Percentiles rank a stretch among this genome's conserved stretches.
Evolutionary conservation across 495 filamentous ascomycete species (phyloP).

Genomic region (Lindgomyces ingoldianus): DNA sequence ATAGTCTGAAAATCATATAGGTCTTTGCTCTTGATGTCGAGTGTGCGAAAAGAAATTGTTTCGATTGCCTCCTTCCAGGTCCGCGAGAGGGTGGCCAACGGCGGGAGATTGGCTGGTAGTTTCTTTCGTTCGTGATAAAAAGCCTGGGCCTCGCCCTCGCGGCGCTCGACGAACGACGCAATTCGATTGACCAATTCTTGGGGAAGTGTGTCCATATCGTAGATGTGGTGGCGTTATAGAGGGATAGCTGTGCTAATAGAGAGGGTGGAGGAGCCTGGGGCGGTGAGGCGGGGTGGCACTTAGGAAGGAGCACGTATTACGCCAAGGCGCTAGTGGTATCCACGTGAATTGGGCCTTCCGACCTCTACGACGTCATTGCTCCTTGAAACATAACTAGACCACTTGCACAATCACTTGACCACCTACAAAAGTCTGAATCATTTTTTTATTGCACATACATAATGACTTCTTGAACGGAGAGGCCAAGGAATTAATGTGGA

Average conservation of each 20-base stretch:
- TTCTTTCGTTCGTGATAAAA: background rate
- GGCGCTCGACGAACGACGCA: background rate
- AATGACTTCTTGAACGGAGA: no score
- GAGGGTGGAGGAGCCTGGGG: background rate
- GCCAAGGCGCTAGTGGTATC: background rate
- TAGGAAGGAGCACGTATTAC: background rate
- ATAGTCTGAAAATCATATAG: background rate
- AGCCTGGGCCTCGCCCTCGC: background rate
- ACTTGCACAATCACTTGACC: background rate
- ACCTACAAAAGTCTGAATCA: no score
- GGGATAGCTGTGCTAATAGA: background rate
- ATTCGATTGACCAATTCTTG: background rate
- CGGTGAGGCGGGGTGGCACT: no score
- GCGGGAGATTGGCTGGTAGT: background rate
- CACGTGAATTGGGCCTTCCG: background rate
- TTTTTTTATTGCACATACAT: no score
- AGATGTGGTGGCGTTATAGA: no score
- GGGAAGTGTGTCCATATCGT: background rate
- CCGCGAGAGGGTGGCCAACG: background rate
- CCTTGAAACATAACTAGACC: background rate
- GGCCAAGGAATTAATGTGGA: no score
- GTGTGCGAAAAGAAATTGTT: background rate
- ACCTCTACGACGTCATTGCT: background rate
- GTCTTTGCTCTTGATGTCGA: background rate
- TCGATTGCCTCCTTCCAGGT: constrained; percentile 2